Conservation (phyloP, 345 rosid genomes). For the Citrus inodora region DNA sequence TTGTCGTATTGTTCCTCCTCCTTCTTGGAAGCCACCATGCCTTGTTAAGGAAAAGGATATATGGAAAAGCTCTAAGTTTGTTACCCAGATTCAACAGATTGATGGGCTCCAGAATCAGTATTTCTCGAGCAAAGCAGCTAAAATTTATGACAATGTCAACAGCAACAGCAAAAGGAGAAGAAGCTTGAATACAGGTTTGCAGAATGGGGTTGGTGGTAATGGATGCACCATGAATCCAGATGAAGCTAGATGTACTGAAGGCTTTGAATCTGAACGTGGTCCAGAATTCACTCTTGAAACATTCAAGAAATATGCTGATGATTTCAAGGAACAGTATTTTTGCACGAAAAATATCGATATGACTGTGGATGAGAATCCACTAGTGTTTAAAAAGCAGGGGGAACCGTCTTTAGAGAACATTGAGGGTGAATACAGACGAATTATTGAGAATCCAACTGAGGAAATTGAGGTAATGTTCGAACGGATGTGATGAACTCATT, state of each 20-base stretch:
- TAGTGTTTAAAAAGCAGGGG: conserved; percentile 13
- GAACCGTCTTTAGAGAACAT: conserved; percentile 41
- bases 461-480: conserved; percentile 51
- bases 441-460: conserved; percentile 51
- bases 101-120: conserved; percentile 33
- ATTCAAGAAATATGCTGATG: conserved; percentile 51
- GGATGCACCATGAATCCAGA: conserved; percentile 15
- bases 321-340: conserved; percentile 45
- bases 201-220: conserved; percentile 18
- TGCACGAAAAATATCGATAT: conserved; percentile 11
- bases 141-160: conserved; percentile 11
- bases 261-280: conserved; percentile 32
- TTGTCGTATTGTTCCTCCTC: conserved; percentile 73
- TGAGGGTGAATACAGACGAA: conserved; percentile 56
- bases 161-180: conserved; percentile 16
- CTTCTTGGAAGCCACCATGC: conserved; percentile 70
- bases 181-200: conserved; percentile 6
- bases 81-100: conserved; percentile 45
- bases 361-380: conserved; percentile 18
- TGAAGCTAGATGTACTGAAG: conserved; percentile 25
- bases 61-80: conserved; percentile 49
- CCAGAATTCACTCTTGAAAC: conserved; percentile 42
- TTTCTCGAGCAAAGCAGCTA: conserved; percentile 23
- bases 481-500: conserved; percentile 12
- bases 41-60: conserved; percentile 34